A percentile compares a stretch with the other conserved stretches of the same genome.
phyloP scores from a whole-genome alignment of 2,329 filamentous ascomycete species.

The Remersonia thermophila region DNA sequence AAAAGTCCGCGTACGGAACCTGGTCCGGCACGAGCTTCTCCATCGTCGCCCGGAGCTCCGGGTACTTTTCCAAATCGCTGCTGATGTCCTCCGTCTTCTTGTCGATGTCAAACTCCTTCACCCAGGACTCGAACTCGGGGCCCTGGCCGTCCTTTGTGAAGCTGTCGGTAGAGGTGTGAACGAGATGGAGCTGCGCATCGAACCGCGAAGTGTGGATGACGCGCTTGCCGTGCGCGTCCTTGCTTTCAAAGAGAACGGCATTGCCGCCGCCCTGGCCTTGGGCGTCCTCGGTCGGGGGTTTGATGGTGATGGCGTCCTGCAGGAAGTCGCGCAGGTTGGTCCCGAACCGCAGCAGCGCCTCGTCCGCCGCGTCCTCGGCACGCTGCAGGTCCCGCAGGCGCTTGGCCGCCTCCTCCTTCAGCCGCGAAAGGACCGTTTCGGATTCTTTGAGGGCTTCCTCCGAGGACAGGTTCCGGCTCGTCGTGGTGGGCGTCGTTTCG shows the following conservation, averaged over 20 bases:
- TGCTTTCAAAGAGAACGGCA: constrained; percentile 81
- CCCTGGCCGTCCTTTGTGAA: constrained; percentile 73
- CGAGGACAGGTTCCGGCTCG: constrained; percentile 25
- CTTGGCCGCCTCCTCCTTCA: constrained; percentile 67
- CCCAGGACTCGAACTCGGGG: constrained; percentile 63
- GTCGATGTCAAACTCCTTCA: constrained; percentile 63
- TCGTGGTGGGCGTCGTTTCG: constrained; percentile 34
- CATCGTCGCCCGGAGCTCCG: constrained; percentile 78
- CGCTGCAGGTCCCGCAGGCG: constrained; percentile 78
- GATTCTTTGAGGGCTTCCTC: constrained; percentile 36
- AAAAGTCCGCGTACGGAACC: constrained; percentile 83
- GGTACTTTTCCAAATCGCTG: constrained; percentile 70
- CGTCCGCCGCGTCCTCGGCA: constrained; percentile 91
- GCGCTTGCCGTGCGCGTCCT: constrained; percentile 77
- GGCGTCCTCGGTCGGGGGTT: constrained; percentile 50
- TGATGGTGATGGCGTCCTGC: constrained; percentile 78
- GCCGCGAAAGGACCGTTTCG: constrained; percentile 59
- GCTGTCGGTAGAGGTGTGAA: constrained; percentile 72
- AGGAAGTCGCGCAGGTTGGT: constrained; percentile 82
- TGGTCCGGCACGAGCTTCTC: constrained; percentile 89
- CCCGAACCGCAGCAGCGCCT: constrained; percentile 84
- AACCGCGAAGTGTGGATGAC: constrained; percentile 92
- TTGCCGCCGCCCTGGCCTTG: constrained; percentile 20
- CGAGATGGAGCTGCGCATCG: constrained; percentile 89
- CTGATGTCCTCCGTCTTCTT: constrained; percentile 76